Percentiles rank a stretch among this genome's conserved stretches.
phyloP scores from a whole-genome alignment of 2,329 filamentous ascomycete species.

The Emericellopsis atlantica region DNA sequence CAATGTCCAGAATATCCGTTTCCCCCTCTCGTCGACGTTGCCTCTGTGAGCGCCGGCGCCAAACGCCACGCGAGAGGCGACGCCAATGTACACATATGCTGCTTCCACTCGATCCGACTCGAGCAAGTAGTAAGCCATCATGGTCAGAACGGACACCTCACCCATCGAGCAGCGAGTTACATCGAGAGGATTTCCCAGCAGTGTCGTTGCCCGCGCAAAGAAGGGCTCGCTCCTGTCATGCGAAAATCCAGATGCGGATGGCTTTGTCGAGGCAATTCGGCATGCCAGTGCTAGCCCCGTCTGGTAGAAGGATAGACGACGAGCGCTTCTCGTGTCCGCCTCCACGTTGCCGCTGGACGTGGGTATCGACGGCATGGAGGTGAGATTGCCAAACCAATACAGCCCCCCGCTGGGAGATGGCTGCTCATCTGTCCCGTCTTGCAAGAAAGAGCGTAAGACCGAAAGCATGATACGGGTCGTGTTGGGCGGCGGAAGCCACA shows the following conservation, averaged over 20 bases:
- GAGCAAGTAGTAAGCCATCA: conserved; percentile 35
- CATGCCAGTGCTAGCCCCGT: conserved; percentile 28
- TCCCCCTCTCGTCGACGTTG: conserved; percentile 26
- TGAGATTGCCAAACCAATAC: conserved; percentile 32
- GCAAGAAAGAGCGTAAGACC: conserved; percentile 28
- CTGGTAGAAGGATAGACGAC: conserved; percentile 30
- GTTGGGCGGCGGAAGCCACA: conserved; percentile 20
- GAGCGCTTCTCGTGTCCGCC: conserved; percentile 13
- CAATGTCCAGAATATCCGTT: conserved; percentile 37
- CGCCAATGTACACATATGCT: conserved; percentile 32
- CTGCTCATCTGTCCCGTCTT: conserved; percentile 22
- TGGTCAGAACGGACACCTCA: conserved; percentile 28
- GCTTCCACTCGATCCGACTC: conserved; percentile 35
- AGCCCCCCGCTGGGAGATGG: conserved; percentile 27
- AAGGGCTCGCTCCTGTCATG: conserved; percentile 18
- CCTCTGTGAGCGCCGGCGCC: conserved; percentile 34
- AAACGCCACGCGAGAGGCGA: conserved; percentile 33
- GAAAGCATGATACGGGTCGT: conserved; percentile 25
- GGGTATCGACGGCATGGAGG: conserved; percentile 15
- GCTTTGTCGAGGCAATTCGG: conserved; percentile 17
- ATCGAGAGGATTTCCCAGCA: conserved; percentile 34
- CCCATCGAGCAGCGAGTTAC: conserved; percentile 22
- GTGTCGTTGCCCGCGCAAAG: conserved; percentile 27
- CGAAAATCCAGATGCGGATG: conserved; percentile 5
- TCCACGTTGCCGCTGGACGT: conserved; percentile 7